Percentiles rank a stretch among this genome's conserved stretches.
phyloP scores from a whole-genome alignment of 176 grass and related monocot species.

The Saccharum spontaneum region DNA sequence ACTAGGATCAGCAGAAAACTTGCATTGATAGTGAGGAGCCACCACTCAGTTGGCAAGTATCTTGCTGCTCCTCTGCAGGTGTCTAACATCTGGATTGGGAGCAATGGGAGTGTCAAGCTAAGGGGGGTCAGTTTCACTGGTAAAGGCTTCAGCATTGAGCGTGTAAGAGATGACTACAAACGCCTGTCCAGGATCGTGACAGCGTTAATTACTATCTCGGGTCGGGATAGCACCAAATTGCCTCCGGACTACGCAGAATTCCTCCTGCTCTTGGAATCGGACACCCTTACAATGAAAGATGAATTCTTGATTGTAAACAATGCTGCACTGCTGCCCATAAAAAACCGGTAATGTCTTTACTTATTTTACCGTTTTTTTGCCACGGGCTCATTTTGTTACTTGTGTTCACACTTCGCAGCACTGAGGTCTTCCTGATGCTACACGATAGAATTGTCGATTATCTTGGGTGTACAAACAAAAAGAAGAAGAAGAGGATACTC shows the following conservation, averaged over 20 bases:
- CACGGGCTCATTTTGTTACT: background rate
- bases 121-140: background rate
- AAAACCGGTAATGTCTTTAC: background rate
- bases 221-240: background rate
- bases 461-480: background rate
- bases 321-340: background rate
- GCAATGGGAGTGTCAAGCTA: background rate
- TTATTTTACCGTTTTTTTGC: background rate
- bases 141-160: background rate
- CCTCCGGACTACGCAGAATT: background rate
- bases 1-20: background rate
- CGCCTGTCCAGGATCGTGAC: background rate
- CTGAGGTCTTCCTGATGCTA: constrained; percentile 1
- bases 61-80: background rate
- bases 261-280: background rate
- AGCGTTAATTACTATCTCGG: background rate
- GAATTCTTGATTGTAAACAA: background rate
- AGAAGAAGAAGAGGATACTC: background rate
- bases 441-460: background rate
- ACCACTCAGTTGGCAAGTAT: background rate
- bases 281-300: background rate
- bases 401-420: background rate
- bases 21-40: background rate
- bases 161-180: background rate
- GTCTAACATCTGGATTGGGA: background rate